Conservation (phyloP, 208 protist genomes). For the Trypanosoma caninum region DNA sequence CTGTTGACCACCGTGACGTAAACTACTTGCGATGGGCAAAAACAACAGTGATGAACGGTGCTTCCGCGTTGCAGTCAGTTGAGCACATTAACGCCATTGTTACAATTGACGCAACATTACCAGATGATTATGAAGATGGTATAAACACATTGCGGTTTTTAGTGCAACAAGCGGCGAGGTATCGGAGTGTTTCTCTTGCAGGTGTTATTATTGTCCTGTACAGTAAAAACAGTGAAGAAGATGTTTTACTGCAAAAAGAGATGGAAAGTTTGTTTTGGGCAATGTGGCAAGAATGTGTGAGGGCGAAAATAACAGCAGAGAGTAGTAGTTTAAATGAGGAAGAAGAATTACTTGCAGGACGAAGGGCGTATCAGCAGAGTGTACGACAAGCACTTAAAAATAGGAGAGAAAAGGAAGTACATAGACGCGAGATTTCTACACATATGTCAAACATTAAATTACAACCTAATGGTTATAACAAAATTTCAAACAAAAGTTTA, state of each 20-base stretch:
- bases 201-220: conserved; percentile 23
- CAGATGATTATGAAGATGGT: conserved; percentile 9
- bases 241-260: not conserved
- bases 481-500: no score
- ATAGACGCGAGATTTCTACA: no score
- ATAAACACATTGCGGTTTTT: conserved; percentile 13
- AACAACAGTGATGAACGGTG: not conserved
- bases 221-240: not conserved
- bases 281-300: conserved; percentile 4
- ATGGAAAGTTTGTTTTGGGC: conserved; percentile 21
- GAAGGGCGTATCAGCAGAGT: conserved; percentile 15
- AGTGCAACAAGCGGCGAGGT: conserved; percentile 1
- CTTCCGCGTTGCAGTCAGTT: not conserved
- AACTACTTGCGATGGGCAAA: conserved; percentile 3
- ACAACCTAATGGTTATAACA: no score
- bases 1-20: conserved; percentile 17
- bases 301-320: not conserved
- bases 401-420: no score
- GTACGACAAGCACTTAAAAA: conserved; percentile 16
- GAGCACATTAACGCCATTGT: conserved; percentile 22
- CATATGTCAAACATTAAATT: no score
- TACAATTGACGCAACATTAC: conserved; percentile 8
- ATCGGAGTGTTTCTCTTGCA: conserved; percentile 8
- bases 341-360: conserved; percentile 6
- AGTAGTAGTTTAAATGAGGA: not conserved